A percentile compares a stretch with the other conserved stretches of the same genome.
These are phyloP conservation scores for Hypoxylon sp. DNA, from an alignment of 2,329 filamentous ascomycete species.

Conservation along the genomic window DNA sequence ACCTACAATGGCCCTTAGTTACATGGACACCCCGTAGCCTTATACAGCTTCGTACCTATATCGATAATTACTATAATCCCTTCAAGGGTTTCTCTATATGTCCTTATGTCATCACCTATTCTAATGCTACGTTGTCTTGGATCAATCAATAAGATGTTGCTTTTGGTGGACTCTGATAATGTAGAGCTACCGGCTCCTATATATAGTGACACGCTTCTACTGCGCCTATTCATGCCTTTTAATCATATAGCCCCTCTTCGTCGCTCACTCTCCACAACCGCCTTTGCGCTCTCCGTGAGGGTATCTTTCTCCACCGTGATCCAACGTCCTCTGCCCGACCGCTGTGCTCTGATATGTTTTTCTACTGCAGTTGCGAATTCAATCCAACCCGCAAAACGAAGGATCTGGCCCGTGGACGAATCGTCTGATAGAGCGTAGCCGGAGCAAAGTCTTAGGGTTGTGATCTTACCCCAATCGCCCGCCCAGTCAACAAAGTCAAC, in stretches of 20 bases:
- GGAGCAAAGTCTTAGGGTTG: constrained; percentile 61
- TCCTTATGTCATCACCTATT: neutral
- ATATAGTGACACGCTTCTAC: neutral
- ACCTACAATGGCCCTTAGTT: neutral
- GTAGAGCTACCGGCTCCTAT: neutral
- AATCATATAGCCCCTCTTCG: constrained; percentile 2
- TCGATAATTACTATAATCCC: no score
- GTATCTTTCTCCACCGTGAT: constrained; percentile 65
- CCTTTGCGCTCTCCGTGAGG: constrained; percentile 43
- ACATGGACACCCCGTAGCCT: neutral
- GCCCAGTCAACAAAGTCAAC: constrained; percentile 67
- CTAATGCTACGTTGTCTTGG: neutral
- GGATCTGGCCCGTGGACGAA: constrained; percentile 54
- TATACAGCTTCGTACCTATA: no score
- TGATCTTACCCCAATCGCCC: constrained; percentile 68
- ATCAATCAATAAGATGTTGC: neutral
- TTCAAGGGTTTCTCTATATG: neutral
- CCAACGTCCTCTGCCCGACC: constrained; percentile 65
- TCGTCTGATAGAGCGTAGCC: constrained; percentile 60
- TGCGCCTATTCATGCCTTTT: neutral
- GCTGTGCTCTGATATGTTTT: constrained; percentile 62
- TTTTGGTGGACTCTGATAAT: neutral
- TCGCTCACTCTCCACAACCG: constrained; percentile 34
- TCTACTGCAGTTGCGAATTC: constrained; percentile 62
- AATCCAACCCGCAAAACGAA: constrained; percentile 56